These are phyloP conservation scores for Limnanthes douglasii DNA, from an alignment of 345 rosid genomes.

Conservation along the genomic window DNA sequence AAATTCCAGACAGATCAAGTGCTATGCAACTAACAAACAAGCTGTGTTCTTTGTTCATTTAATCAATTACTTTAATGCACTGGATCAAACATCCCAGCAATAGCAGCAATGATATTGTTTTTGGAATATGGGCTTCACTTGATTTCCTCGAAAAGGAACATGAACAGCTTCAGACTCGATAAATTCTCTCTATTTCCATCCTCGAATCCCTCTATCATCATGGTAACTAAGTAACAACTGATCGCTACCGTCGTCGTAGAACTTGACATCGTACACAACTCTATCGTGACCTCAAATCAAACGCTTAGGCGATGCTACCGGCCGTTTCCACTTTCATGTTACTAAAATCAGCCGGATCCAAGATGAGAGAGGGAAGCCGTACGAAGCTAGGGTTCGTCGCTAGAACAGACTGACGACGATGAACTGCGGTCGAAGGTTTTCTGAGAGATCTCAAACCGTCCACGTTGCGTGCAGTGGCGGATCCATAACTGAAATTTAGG, in stretches of 20 bases:
- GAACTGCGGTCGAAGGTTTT: conserved; percentile 32
- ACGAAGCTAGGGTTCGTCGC: conserved; percentile 65
- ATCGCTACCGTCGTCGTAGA: conserved; percentile 56
- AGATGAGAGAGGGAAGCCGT: conserved; percentile 48
- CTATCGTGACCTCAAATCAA: conserved; percentile 68
- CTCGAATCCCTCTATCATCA: conserved; percentile 82
- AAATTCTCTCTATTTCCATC: conserved; percentile 83
- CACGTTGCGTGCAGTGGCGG: conserved; percentile 77
- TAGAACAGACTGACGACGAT: conserved; percentile 59
- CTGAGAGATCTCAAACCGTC: conserved; percentile 67
- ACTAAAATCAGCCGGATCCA: conserved; percentile 25
- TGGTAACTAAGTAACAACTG: conserved; percentile 80
- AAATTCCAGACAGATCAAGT: conserved; percentile 91
- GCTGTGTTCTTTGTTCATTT: conserved; percentile 26
- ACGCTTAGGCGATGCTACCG: conserved; percentile 44
- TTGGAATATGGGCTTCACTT: conserved; percentile 55
- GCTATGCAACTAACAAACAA: conserved; percentile 59
- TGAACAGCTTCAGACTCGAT: conserved; percentile 23
- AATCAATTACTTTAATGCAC: conserved; percentile 50
- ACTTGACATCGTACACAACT: conserved; percentile 85
- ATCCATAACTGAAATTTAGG: no score
- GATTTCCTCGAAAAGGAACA: conserved; percentile 35
- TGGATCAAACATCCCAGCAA: conserved; percentile 38
- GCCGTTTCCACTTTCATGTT: conserved; percentile 8
- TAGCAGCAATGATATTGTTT: conserved; percentile 66